Evolutionary conservation across 2,329 filamentous ascomycete genomes (phyloP).

Genomic region (Sarocladiaceae sp.): DNA sequence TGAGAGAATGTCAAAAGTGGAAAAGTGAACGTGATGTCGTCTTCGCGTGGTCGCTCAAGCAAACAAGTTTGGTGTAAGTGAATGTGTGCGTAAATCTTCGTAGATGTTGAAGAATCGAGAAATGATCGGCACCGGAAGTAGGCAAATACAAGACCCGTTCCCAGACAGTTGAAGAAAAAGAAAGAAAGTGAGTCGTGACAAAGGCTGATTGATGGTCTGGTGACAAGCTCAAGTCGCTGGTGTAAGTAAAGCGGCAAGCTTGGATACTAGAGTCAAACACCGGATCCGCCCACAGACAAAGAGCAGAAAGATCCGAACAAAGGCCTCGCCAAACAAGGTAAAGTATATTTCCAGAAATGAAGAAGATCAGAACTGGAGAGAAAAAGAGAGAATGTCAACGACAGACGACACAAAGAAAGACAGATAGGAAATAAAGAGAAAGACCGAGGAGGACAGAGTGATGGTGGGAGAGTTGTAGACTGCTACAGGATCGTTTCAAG

Average conservation of each 20-base stretch:
- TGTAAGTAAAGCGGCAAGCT: constrained; percentile 1
- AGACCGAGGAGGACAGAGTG: constrained; percentile 9
- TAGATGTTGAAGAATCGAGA: neutral
- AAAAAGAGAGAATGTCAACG: constrained; percentile 13
- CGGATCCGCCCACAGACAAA: constrained; percentile 9
- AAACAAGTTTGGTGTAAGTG: neutral
- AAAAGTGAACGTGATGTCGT: constrained; percentile 12
- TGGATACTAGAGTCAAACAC: neutral
- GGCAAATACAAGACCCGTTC: neutral
- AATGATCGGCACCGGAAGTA: neutral
- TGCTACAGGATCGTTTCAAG: constrained; percentile 7
- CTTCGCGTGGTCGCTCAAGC: neutral
- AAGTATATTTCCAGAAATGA: neutral
- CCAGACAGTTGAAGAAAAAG: neutral
- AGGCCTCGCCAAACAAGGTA: neutral
- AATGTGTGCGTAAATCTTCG: constrained; percentile 3
- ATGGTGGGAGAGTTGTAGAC: constrained; percentile 5
- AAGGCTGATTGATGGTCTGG: neutral
- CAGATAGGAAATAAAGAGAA: constrained; percentile 11
- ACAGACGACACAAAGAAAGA: constrained; percentile 12
- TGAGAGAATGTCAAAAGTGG: constrained; percentile 3
- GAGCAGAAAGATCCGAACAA: constrained; percentile 13
- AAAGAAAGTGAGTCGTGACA: constrained; percentile 2
- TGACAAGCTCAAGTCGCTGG: neutral
- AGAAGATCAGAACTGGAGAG: constrained; percentile 15